Evolutionary conservation across 495 filamentous ascomycete genomes (phyloP), one percentile per base, ranked within the genome.

Genomic region (Daldinia vernicosa): DNA sequence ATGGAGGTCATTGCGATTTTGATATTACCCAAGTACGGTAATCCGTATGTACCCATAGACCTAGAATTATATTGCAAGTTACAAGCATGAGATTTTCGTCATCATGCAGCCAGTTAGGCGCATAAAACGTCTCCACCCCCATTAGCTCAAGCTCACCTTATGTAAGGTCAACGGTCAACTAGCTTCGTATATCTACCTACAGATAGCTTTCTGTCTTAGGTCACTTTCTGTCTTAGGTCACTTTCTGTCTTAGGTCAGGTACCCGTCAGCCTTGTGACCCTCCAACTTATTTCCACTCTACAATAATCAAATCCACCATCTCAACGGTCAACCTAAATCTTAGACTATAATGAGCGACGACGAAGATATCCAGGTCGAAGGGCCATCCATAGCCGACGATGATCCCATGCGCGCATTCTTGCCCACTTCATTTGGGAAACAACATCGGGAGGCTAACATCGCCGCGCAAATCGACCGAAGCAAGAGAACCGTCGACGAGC

Each of bases 361-460:
- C 27, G 90, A 92, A 56, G 91, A 94, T 62, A 79, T 84, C 54
- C 76, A 80, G 63, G 77, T 88, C 27, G 86, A 89, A 63, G 82
- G 78, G 17, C 80, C 83, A 15, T 67, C 69, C 15, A 69, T 88
- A 22, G 80, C 84, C 19, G 76, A 77, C 30, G 90, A 95, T 78
- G 92, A 98, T 60, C 89, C 89, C 28, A 88, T 98, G 84, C 90
- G 92, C 64, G 85, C 88, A 32, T 95, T 92, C 78, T 80, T 98
- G 51, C 95, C 94, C 1, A 84, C 88, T 0, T 88, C 93, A 9
- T 99, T 99, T 73, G 95, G 95, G 32, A 97, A 95, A 79, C 91
- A 92, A 75, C 81, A 87, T 32, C 89, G 87, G 74, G 85, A 88
- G 58, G 82, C 91, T 57, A 88, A 97, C 79, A 84, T 96, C 40